These are phyloP conservation scores for Verticillium tricorpus DNA, from an alignment of 2,329 filamentous ascomycete species.

Conservation along the genomic window DNA sequence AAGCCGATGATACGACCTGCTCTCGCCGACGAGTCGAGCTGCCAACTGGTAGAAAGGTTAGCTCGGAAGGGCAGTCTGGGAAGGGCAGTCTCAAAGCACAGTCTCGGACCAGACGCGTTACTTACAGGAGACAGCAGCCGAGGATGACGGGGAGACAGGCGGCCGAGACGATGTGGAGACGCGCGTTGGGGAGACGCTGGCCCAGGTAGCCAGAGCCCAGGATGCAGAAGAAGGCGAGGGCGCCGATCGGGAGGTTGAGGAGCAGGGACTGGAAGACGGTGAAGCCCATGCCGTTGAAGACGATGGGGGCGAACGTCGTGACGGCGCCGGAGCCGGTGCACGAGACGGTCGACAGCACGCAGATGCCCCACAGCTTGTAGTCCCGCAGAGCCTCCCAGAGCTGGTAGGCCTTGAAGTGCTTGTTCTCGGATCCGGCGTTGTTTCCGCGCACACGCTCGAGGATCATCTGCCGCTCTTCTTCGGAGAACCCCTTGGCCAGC, in stretches of 20 bases:
- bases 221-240: conserved; percentile 23
- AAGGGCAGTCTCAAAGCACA: too few species aligned
- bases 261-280: conserved; percentile 25
- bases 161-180: conserved; percentile 20
- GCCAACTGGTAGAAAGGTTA: conserved; percentile 13
- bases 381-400: conserved; percentile 21
- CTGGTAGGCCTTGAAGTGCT: conserved; percentile 20
- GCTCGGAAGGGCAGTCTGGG: too few species aligned
- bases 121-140: conserved; percentile 22
- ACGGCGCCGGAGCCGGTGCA: conserved; percentile 24
- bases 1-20: conserved; percentile 22
- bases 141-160: conserved; percentile 22
- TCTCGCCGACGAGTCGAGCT: conserved; percentile 14
- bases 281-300: conserved; percentile 30
- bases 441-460: conserved; percentile 22
- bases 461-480: conserved; percentile 18
- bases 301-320: conserved; percentile 24
- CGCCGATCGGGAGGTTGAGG: conserved; percentile 26
- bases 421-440: conserved; percentile 21
- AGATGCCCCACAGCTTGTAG: conserved; percentile 23
- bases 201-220: conserved; percentile 24
- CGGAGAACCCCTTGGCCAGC: conserved; percentile 22
- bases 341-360: conserved; percentile 21
- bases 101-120: neutral
- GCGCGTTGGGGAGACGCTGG: conserved; percentile 11